phyloP scores from a whole-genome alignment of 2,329 filamentous ascomycete species.

The Fusarium chuoi region DNA sequence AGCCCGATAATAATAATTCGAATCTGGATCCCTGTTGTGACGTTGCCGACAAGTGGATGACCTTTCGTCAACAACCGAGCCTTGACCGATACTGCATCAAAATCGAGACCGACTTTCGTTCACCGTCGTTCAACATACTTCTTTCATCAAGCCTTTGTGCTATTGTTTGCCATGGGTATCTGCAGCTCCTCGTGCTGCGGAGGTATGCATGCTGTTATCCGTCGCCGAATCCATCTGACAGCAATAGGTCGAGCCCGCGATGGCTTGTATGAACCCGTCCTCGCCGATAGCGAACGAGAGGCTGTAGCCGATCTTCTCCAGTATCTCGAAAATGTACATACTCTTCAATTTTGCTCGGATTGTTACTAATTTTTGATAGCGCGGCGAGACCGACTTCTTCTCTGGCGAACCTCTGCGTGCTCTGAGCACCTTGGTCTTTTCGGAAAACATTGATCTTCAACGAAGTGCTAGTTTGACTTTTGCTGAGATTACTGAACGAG shows the following conservation, averaged over 20 bases:
- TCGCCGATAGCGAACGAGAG: constrained; percentile 96
- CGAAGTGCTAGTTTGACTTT: constrained; percentile 97
- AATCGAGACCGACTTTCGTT: constrained; percentile 18
- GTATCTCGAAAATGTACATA: constrained; percentile 94
- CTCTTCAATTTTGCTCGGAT: background rate
- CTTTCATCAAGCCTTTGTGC: constrained; percentile 23
- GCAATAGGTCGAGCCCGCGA: constrained; percentile 77
- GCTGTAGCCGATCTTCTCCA: constrained; percentile 94
- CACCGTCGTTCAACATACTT: constrained; percentile 19
- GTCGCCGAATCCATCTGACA: constrained; percentile 28
- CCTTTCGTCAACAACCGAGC: constrained; percentile 33
- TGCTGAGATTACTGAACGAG: constrained; percentile 98
- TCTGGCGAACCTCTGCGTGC: constrained; percentile 93
- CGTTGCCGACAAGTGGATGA: constrained; percentile 37
- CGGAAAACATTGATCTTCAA: constrained; percentile 97
- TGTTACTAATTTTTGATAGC: constrained; percentile 64
- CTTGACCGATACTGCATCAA: constrained; percentile 21
- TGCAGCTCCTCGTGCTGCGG: constrained; percentile 70
- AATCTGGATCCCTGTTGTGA: constrained; percentile 38
- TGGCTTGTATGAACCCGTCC: constrained; percentile 84
- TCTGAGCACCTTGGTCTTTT: constrained; percentile 95
- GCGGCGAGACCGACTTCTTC: constrained; percentile 98
- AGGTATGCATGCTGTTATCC: constrained; percentile 44
- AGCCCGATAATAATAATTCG: constrained; percentile 40
- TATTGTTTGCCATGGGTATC: constrained; percentile 65